Evolutionary conservation across 805 yeast genomes (phyloP), one percentile per base, ranked within the genome.

Genomic region (Lachancea sp.): DNA sequence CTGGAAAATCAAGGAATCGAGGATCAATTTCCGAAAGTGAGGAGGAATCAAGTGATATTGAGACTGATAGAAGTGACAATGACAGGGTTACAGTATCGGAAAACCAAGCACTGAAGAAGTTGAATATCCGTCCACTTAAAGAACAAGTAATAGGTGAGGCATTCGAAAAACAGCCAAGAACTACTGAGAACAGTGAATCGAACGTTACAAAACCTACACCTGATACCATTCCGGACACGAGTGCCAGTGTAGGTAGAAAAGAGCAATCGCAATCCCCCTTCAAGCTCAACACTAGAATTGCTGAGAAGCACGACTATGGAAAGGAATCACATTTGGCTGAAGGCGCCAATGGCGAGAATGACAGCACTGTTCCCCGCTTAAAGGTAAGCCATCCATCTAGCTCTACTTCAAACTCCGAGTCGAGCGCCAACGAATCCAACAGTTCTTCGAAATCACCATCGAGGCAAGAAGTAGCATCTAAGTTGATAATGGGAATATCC

Each of bases 71-170:
- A 22, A 46, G 41, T 20, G 48, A 46, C 13, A 43, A 46, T 8
- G 44, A 36, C 11, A 45, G 37, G 18, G 41, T 47, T 16, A 35
- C 47, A 8, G 41, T 53, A 15, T 34, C 37, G 20, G 55, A 49
- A 29, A 51, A 47, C 22, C 38, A 45, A 16, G 36, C 46, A 5
- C 34, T 47, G 7, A 49, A 41, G 23, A 45, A 46, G 26, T 36
- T 53, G 8, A 52, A 47, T 21, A 44, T 53, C 4, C 57, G 48
- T 41, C 55, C 55, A 15, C 39, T 55, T 28, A 50, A 48, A 26
- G 51, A 41, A 15, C 36, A 38, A 15, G 44, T 44, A 11, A 39
- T 39, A 11, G 42, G 42, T 15, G 25, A 34, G n/a, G 31, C 32
- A 4, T 21, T 15, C n/a, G 23, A 36, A 19, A 13, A 34, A 16